Evolutionary conservation across 2,329 filamentous ascomycete species (phyloP).

Genomic region (Ramichloridium luteum): DNA sequence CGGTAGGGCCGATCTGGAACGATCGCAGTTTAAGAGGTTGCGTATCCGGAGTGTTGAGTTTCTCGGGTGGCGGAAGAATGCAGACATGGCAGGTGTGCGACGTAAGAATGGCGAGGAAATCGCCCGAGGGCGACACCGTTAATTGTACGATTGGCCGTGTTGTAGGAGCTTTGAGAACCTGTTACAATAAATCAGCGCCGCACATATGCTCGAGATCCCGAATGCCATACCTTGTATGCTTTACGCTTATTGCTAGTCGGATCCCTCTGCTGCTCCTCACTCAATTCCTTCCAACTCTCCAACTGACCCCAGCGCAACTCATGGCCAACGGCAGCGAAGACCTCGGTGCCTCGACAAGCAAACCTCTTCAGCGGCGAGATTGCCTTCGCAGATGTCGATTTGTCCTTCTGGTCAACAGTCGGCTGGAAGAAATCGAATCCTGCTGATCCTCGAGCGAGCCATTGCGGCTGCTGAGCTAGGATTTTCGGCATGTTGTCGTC

Average conservation of each 20-base stretch:
- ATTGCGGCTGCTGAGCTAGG: conserved; percentile 72
- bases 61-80: conserved; percentile 67
- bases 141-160: conserved; percentile 77
- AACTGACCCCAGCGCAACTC: conserved; percentile 90
- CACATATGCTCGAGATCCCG: neutral
- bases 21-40: conserved; percentile 67
- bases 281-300: conserved; percentile 57
- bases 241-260: conserved; percentile 2
- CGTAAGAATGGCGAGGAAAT: conserved; percentile 75
- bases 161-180: conserved; percentile 67
- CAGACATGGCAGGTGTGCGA: conserved; percentile 80
- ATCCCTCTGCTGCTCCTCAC: conserved; percentile 2
- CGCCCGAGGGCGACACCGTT: conserved; percentile 66
- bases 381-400: conserved; percentile 11
- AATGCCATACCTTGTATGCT: conserved; percentile 15
- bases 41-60: conserved; percentile 57
- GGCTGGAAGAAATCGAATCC: conserved; percentile 65
- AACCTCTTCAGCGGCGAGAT: conserved; percentile 49
- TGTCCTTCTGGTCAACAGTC: conserved; percentile 6
- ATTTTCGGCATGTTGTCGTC: conserved; percentile 73
- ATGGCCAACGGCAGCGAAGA: conserved; percentile 79
- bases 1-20: conserved; percentile 83
- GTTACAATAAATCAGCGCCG: conserved; percentile 5
- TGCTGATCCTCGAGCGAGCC: conserved; percentile 67
- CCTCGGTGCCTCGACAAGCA: conserved; percentile 68